These are phyloP conservation scores for Alternaria arbusti DNA, from an alignment of 2,329 filamentous ascomycete species.

Conservation along the genomic window DNA sequence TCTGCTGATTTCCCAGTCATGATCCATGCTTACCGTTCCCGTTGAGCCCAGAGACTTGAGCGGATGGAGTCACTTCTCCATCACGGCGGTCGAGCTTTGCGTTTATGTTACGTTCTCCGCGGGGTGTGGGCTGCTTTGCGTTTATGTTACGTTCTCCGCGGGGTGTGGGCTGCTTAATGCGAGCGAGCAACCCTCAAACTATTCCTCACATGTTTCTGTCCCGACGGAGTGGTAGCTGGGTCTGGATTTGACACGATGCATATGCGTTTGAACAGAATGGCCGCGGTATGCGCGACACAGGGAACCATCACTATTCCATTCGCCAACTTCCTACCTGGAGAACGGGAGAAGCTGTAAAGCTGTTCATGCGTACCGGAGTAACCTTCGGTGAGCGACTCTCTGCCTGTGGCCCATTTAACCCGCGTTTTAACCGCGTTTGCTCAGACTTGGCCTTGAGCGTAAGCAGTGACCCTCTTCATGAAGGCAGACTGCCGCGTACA, in stretches of 20 bases:
- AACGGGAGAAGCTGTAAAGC: background rate
- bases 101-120: background rate
- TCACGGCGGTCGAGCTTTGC: background rate
- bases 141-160: background rate
- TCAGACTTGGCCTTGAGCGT: accelerated
- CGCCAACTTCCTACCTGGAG: background rate
- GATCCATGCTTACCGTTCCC: background rate
- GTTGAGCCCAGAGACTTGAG: background rate
- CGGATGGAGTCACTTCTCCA: background rate
- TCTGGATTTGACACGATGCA: background rate
- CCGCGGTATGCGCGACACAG: background rate
- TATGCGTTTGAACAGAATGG: background rate
- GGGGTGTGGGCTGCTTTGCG: background rate
- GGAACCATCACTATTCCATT: background rate
- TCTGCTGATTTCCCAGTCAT: background rate
- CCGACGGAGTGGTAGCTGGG: background rate
- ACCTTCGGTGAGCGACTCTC: background rate
- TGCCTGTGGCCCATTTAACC: background rate
- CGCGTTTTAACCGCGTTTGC: background rate
- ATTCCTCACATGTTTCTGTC: background rate
- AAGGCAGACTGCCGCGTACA: background rate
- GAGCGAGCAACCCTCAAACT: background rate
- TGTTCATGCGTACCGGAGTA: background rate
- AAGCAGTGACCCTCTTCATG: background rate
- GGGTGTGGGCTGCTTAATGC: background rate